These are phyloP conservation scores for Neurospora discreta DNA, from an alignment of 495 filamentous ascomycete species.

Conservation along the genomic window DNA sequence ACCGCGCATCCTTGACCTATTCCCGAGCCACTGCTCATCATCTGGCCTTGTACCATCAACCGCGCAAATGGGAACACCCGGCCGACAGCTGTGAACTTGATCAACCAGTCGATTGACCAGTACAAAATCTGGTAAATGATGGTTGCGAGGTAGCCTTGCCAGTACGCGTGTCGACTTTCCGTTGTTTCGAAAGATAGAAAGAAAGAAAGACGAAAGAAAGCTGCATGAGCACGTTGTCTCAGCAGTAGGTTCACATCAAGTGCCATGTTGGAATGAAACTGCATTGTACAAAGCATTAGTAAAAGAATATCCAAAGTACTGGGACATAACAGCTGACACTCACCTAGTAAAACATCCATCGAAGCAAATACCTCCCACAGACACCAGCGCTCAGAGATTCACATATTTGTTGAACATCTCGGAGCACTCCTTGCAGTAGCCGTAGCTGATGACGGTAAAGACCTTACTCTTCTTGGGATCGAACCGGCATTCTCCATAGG, in stretches of 20 bases:
- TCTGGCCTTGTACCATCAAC: background rate
- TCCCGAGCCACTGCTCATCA: background rate
- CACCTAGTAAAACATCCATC: background rate
- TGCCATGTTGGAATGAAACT: background rate
- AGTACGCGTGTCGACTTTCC: background rate
- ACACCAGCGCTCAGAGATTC: background rate
- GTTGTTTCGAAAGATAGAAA: background rate
- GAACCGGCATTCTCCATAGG: slow-evolving; percentile 10
- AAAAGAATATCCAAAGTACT: background rate
- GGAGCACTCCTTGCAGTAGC: slow-evolving; percentile 6
- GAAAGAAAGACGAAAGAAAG: background rate
- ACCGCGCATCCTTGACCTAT: background rate
- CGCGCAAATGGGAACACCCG: background rate
- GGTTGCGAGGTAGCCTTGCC: background rate
- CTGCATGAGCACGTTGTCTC: background rate
- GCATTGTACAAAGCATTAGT: background rate
- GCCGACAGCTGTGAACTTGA: background rate
- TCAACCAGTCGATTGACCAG: background rate
- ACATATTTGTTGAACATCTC: background rate
- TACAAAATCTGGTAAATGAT: background rate
- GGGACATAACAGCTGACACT: background rate
- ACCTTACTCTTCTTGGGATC: slow-evolving; percentile 5
- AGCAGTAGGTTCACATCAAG: background rate
- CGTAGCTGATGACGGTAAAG: slow-evolving; percentile 7
- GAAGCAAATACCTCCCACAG: background rate